These are phyloP conservation scores for Botrytis tulipae DNA, from an alignment of 2,329 filamentous ascomycete species.

Conservation along the genomic window DNA sequence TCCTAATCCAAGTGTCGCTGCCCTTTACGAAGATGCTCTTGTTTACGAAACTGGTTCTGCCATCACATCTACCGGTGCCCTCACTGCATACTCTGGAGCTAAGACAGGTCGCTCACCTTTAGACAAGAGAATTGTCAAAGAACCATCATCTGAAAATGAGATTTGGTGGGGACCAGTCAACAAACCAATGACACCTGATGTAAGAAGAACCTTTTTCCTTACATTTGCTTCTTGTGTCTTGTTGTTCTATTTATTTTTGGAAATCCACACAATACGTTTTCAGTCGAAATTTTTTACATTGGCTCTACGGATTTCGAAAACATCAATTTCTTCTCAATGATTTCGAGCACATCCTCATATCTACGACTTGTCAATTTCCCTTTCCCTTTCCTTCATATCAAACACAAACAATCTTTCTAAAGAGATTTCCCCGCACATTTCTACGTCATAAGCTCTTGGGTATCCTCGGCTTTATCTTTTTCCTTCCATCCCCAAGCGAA, in stretches of 20 bases:
- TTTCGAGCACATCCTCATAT: not conserved
- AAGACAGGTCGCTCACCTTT: constrained; percentile 97
- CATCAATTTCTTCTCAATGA: not conserved
- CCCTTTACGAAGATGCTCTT: constrained; percentile 97
- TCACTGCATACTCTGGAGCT: constrained; percentile 95
- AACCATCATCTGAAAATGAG: constrained; percentile 82
- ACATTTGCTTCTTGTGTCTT: not conserved
- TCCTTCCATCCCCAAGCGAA: constrained; percentile 3
- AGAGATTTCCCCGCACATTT: constrained; percentile 16
- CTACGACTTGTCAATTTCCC: not conserved
- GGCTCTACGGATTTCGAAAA: not conserved
- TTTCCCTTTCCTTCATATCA: not conserved
- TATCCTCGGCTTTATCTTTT: constrained; percentile 18
- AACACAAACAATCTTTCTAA: not conserved
- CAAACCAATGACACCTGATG: constrained; percentile 96
- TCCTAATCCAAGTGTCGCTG: constrained; percentile 83
- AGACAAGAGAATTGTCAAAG: constrained; percentile 97
- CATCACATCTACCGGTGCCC: constrained; percentile 90
- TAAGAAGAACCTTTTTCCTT: constrained; percentile 52
- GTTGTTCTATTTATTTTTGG: not conserved
- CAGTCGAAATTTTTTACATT: not conserved
- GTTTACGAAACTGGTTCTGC: constrained; percentile 97
- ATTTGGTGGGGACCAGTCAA: constrained; percentile 87
- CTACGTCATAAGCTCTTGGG: constrained; percentile 18
- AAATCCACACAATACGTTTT: not conserved